Base-by-base conservation (phyloP, 2,329 filamentous ascomycete species). In the Pseudocercospora fuligena region DNA sequence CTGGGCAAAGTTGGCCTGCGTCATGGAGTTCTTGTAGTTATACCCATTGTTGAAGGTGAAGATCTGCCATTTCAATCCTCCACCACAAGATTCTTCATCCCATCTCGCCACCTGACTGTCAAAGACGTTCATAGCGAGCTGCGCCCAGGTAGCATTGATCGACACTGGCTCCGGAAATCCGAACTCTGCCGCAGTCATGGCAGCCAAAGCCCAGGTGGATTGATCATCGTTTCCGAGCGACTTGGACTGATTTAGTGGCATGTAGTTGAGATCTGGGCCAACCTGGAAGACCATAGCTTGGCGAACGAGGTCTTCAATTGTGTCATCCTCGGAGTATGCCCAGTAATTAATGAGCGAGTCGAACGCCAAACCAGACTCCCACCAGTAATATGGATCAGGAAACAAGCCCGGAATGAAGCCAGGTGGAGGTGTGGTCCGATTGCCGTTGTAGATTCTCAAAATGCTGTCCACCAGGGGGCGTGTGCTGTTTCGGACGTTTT, bases 31-130 rank as follows among this genome's bases (percentile, higher is more conserved):
- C 80, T 94, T 95, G 85, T 96, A 95, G 74, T 88, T 85, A 77
- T 93, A 89, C 14, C 92, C 93, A 68, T 88, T 88, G 76, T 96
- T 94, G 73, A 86, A 87, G 1, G 85, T 81, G 77, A 90, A 94
- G 71, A 97, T 93, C 81, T 97, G 92, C 93, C 93, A 96, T 69
- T 90, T 87, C 70, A 97, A 79, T 11, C 93, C 93, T 58, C 93
- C 93, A 49, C 81, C 83, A 77, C 93, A 96, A 0, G 82, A 84
- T 0, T 79, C 74, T 2, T 79, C 79, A 71, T 94, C 89, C 90
- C 91, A 94, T 19, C 92, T 87, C 19, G 79, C 78, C 2, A 87
- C 88, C 73, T 93, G 92, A 60, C 89, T 87, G 80, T 94, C 92
- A 78, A 94, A 95, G 2, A 92, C 90, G 16, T 89, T 90, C 77